These are phyloP conservation scores for Lepidopterella palustris DNA, from an alignment of 495 filamentous ascomycete species.

Conservation along the genomic window DNA sequence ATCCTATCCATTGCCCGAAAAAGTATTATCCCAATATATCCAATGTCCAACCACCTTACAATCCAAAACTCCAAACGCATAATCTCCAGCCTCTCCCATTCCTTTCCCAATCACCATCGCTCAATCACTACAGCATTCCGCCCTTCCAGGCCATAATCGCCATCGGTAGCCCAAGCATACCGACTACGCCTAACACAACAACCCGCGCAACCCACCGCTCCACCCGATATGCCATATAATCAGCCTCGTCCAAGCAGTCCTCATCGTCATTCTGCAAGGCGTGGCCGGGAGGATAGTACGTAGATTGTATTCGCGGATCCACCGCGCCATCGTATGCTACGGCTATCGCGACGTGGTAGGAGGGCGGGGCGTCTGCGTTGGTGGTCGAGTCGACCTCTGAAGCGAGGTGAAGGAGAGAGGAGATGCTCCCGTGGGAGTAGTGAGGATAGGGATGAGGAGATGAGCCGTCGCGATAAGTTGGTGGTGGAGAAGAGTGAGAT, in stretches of 20 bases:
- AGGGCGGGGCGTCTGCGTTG: slow-evolving; percentile 24
- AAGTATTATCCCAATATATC: too few species aligned
- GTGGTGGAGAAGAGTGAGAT: background rate
- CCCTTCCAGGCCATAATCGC: background rate
- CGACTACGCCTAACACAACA: slow-evolving; percentile 7
- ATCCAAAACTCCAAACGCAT: background rate
- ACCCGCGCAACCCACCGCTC: slow-evolving; percentile 16
- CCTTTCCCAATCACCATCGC: background rate
- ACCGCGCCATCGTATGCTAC: slow-evolving; percentile 18
- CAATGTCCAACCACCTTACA: too few species aligned
- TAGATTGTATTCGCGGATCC: slow-evolving; percentile 13
- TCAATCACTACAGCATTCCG: background rate
- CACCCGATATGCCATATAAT: slow-evolving; percentile 14
- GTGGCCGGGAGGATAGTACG: slow-evolving; percentile 1
- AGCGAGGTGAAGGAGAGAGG: slow-evolving; percentile 10
- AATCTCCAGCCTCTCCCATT: background rate
- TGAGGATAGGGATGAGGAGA: background rate
- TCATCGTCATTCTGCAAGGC: background rate
- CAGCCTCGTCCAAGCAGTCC: slow-evolving; percentile 8
- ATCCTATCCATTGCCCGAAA: too few species aligned
- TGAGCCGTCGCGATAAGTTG: slow-evolving; percentile 9
- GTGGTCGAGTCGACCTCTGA: too few species aligned
- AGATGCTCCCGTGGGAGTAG: slow-evolving; percentile 8
- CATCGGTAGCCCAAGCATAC: slow-evolving; percentile 1
- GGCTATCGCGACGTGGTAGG: slow-evolving; percentile 9